Percentiles rank a stretch among this genome's conserved stretches.
These are phyloP conservation scores for Neoascochyta sp. DNA, from an alignment of 2,329 filamentous ascomycete species.

Conservation along the genomic window DNA sequence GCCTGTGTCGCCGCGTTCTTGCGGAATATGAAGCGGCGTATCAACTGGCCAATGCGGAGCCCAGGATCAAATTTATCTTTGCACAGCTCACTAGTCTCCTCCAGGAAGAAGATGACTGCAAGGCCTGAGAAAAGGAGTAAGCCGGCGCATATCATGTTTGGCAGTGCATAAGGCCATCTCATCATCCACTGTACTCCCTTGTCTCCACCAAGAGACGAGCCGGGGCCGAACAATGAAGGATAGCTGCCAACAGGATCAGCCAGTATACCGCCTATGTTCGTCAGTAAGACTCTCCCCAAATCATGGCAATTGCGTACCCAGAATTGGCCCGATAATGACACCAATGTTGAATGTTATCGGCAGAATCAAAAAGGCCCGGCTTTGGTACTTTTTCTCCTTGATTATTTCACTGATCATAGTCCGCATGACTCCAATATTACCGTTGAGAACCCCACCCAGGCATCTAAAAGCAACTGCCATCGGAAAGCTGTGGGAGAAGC, in stretches of 20 bases:
- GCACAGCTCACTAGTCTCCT: slow-evolving; percentile 53
- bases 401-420: slow-evolving; percentile 72
- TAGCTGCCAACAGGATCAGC: slow-evolving; percentile 63
- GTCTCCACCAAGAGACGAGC: slow-evolving; percentile 54
- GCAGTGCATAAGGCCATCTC: slow-evolving; percentile 65
- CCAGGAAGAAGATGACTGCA: slow-evolving; percentile 60
- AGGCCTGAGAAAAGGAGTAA: slow-evolving; percentile 56
- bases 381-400: slow-evolving; percentile 61
- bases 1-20: slow-evolving; percentile 15
- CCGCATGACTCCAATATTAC: slow-evolving; percentile 70
- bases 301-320: slow-evolving; percentile 22
- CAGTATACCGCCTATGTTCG: slow-evolving; percentile 59
- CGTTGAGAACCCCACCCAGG: slow-evolving; percentile 65
- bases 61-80: slow-evolving; percentile 42
- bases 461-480: slow-evolving; percentile 62
- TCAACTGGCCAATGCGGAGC: slow-evolving; percentile 38
- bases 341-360: slow-evolving; percentile 66
- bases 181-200: slow-evolving; percentile 61
- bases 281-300: slow-evolving; percentile 6
- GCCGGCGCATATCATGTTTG: slow-evolving; percentile 62
- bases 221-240: slow-evolving; percentile 60
- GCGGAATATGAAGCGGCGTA: slow-evolving; percentile 35
- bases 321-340: slow-evolving; percentile 45
- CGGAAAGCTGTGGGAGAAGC: slow-evolving; percentile 62
- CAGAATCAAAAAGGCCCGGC: slow-evolving; percentile 56